Percentiles rank a stretch among this genome's conserved stretches.
These are phyloP conservation scores for Climacium dendroides DNA, from an alignment of 225 moss, liverwort and hornwort species.

Conservation along the genomic window DNA sequence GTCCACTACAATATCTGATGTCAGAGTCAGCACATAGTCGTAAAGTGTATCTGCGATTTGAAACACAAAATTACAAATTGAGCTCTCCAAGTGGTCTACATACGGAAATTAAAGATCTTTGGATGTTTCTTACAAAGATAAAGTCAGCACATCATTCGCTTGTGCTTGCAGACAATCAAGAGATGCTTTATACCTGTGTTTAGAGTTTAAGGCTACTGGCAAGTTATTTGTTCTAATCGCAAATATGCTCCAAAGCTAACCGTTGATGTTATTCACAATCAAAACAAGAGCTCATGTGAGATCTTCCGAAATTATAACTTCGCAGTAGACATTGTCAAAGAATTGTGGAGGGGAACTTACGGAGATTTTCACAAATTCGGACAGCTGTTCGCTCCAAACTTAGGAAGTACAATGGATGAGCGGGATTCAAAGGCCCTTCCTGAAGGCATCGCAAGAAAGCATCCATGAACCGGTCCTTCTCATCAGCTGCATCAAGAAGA, in stretches of 20 bases:
- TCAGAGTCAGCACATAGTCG: conserved; percentile 82
- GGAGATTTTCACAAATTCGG: conserved; percentile 91
- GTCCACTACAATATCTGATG: conserved; percentile 80
- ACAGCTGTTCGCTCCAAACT: conserved; percentile 85
- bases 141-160: background rate
- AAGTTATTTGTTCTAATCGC: background rate
- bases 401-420: conserved; percentile 51
- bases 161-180: background rate
- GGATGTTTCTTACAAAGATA: background rate
- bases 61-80: background rate
- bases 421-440: conserved; percentile 53
- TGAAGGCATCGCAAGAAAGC: conserved; percentile 67
- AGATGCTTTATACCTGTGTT: background rate
- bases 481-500: conserved; percentile 57
- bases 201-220: background rate
- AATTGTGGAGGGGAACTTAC: conserved; percentile 33
- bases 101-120: background rate
- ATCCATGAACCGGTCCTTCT: conserved; percentile 90
- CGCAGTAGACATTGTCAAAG: background rate
- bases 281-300: background rate
- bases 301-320: background rate
- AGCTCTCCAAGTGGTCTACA: background rate
- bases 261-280: background rate
- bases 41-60: conserved; percentile 68
- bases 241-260: background rate